Percentiles rank a stretch among this genome's conserved stretches.
phyloP scores from a whole-genome alignment of 108 stramenopile genomes.

The Pseudonitzschia delicatissima region DNA sequence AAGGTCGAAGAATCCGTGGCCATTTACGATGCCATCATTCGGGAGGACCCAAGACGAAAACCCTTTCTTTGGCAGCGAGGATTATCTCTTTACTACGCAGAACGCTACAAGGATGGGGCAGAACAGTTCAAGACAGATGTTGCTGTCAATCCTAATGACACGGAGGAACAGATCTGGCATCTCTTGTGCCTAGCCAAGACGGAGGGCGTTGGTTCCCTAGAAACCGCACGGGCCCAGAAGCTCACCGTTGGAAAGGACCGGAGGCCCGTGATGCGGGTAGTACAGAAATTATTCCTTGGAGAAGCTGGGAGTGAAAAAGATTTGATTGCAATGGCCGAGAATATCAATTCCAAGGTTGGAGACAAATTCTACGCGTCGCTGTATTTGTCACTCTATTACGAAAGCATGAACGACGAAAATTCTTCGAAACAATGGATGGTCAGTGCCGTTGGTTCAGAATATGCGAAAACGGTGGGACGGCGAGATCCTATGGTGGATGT shows the following conservation, averaged over 20 bases:
- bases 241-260: conserved; percentile 60
- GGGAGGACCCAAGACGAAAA: conserved; percentile 8
- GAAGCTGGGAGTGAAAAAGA: not conserved
- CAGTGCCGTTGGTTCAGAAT: conserved; percentile 42
- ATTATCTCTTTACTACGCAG: conserved; percentile 61
- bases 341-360: conserved; percentile 17
- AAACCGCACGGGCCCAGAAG: conserved; percentile 38
- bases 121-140: conserved; percentile 31
- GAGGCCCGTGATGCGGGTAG: conserved; percentile 54
- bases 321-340: not conserved
- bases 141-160: conserved; percentile 39
- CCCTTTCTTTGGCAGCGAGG: conserved; percentile 81
- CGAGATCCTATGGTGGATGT: conserved; percentile 77
- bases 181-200: conserved; percentile 55
- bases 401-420: conserved; percentile 25
- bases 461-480: conserved; percentile 48
- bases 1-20: conserved; percentile 8
- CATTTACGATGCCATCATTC: conserved; percentile 9
- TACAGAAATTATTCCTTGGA: conserved; percentile 11
- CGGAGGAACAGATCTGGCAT: conserved; percentile 86
- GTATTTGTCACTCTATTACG: conserved; percentile 55
- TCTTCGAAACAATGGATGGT: conserved; percentile 47
- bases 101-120: conserved; percentile 46
- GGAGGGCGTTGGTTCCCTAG: conserved; percentile 33
- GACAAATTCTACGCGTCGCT: conserved; percentile 75